Evolutionary conservation across 108 stramenopile species (phyloP).

Genomic region (Fragilariopsis cylindrus): DNA sequence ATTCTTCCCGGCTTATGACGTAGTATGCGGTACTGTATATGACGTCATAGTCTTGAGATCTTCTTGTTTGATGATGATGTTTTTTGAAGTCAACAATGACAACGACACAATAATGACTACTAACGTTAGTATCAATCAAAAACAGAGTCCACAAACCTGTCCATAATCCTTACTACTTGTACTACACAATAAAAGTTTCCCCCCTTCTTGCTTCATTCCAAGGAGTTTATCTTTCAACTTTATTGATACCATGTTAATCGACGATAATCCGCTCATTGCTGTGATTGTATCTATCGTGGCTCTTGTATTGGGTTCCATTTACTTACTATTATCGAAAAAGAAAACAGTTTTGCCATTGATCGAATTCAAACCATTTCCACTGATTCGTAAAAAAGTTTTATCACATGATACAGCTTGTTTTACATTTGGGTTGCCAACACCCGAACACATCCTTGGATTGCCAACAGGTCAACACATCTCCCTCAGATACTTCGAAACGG

Average conservation of each 20-base stretch:
- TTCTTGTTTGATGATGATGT: no score
- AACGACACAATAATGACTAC: no score
- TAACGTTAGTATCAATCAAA: no score
- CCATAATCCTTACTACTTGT: no score
- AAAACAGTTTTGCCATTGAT: slow-evolving; percentile 36
- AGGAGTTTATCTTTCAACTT: no score
- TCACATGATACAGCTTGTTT: slow-evolving; percentile 93
- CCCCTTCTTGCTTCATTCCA: no score
- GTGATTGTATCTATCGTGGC: slow-evolving; percentile 24
- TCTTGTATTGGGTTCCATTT: slow-evolving; percentile 28
- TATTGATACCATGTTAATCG: slow-evolving; percentile 13
- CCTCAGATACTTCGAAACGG: slow-evolving; percentile 78
- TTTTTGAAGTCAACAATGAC: no score
- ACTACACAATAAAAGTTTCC: no score
- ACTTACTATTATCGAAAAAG: slow-evolving; percentile 26
- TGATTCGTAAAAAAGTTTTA: slow-evolving; percentile 79
- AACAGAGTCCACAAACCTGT: no score
- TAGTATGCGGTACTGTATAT: no score
- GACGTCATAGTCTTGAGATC: no score
- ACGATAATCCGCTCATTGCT: slow-evolving; percentile 25
- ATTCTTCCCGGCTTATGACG: no score
- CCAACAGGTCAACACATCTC: slow-evolving; percentile 97
- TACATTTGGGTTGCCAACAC: slow-evolving; percentile 86
- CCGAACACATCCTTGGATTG: slow-evolving; percentile 73
- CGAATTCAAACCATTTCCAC: slow-evolving; percentile 66